Percentiles rank a stretch among this genome's conserved stretches.
Conservation (phyloP, 306 rosid species). For the Geum urbanum region DNA sequence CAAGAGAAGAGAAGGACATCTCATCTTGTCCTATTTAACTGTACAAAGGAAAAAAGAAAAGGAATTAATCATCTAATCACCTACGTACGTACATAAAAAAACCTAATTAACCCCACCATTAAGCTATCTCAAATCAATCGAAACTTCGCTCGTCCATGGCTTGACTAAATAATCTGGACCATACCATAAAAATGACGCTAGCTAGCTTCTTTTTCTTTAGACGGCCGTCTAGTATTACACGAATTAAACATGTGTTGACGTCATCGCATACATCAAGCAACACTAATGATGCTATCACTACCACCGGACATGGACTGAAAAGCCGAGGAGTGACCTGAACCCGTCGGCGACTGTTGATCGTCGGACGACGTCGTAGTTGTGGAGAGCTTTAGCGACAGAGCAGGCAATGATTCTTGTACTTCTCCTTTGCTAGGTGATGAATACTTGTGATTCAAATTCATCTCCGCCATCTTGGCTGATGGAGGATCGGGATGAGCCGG, state of each 20-base stretch:
- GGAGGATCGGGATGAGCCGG: conserved; percentile 65
- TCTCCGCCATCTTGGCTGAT: conserved; percentile 57
- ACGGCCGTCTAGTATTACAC: conserved; percentile 3
- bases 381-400: conserved; percentile 43
- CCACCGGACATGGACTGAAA: conserved; percentile 60
- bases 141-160: too few species aligned
- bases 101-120: conserved; percentile 9
- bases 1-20: conserved; percentile 23
- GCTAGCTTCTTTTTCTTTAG: neutral
- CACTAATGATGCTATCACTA: conserved; percentile 61
- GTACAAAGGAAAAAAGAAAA: conserved; percentile 31
- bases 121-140: conserved; percentile 8
- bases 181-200: neutral
- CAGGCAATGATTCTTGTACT: conserved; percentile 31
- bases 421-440: conserved; percentile 16
- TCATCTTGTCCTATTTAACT: conserved; percentile 25
- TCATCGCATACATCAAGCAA: conserved; percentile 41
- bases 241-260: neutral
- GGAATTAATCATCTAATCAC: conserved; percentile 40
- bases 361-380: conserved; percentile 25
- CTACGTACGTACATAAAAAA: conserved; percentile 29
- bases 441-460: conserved; percentile 47
- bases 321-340: conserved; percentile 39
- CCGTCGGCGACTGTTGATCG: conserved; percentile 32
- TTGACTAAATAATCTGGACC: conserved; percentile 15